These are phyloP conservation scores for Cercospora berteroae DNA, from an alignment of 2,329 filamentous ascomycete species.

Conservation along the genomic window DNA sequence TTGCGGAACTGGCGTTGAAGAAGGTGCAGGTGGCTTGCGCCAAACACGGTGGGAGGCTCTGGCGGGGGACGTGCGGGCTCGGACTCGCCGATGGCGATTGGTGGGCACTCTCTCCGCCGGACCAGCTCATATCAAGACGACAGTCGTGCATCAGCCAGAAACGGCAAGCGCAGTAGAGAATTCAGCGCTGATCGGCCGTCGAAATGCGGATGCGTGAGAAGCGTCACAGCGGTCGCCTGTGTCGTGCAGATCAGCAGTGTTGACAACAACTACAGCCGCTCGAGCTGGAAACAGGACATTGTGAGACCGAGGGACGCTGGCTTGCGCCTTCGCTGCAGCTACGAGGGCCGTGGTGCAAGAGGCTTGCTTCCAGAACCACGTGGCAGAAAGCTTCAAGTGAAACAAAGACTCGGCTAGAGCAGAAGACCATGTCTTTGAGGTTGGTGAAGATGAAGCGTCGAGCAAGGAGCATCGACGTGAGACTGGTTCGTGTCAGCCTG, in stretches of 20 bases:
- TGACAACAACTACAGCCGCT: not conserved
- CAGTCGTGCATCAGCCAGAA: not conserved
- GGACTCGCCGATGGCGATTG: not conserved
- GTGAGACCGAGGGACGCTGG: not conserved
- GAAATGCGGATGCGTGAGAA: not conserved
- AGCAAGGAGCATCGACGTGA: not conserved
- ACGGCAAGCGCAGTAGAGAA: not conserved
- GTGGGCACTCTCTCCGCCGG: not conserved
- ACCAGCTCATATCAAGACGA: not conserved
- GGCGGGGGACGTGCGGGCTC: not conserved
- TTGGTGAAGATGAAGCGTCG: not conserved
- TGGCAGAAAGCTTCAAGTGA: not conserved
- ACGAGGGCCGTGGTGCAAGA: not conserved
- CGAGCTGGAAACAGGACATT: not conserved
- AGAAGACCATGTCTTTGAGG: not conserved
- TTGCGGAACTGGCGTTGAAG: not conserved
- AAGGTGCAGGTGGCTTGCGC: conserved; percentile 9
- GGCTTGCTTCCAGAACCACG: not conserved
- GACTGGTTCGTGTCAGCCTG: not conserved
- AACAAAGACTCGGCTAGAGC: not conserved
- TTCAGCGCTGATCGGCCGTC: not conserved
- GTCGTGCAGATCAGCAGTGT: not conserved
- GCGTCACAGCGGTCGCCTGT: not conserved
- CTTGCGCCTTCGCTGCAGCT: not conserved
- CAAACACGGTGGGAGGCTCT: not conserved